These are phyloP conservation scores for Picea sitchensis DNA, from an alignment of 75 land plant genomes.

Conservation along the genomic window DNA sequence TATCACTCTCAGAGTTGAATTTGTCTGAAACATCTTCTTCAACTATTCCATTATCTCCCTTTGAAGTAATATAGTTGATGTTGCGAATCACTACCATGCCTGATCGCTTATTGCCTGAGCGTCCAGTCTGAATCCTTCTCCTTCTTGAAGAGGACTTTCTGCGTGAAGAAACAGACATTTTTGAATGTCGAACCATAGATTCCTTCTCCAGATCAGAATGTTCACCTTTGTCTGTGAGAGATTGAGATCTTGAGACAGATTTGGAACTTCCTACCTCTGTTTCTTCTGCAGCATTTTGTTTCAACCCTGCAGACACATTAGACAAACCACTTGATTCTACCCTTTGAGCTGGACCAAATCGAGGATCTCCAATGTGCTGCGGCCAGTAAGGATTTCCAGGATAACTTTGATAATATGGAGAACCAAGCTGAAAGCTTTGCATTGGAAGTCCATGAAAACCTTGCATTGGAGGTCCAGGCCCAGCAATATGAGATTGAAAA, in stretches of 20 bases:
- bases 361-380: conserved; percentile 18
- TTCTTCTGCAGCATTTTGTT: conserved; percentile 1
- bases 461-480: conserved; percentile 5
- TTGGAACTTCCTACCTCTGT: neutral
- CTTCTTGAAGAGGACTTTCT: conserved; percentile 29
- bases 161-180: neutral
- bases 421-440: conserved; percentile 29
- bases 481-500: conserved; percentile 36
- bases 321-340: conserved; percentile 23
- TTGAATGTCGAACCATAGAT: conserved; percentile 10
- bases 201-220: conserved; percentile 24
- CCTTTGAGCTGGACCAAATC: conserved; percentile 30
- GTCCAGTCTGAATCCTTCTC: conserved; percentile 74
- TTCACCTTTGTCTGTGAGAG: conserved; percentile 17
- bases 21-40: conserved; percentile 38
- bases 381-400: conserved; percentile 27
- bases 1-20: conserved; percentile 39
- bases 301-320: neutral
- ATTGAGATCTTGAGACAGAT: conserved; percentile 21
- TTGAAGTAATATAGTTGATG: conserved; percentile 78
- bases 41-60: conserved; percentile 22
- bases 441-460: conserved; percentile 24
- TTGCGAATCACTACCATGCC: conserved; percentile 80
- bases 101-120: conserved; percentile 54
- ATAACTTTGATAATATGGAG: conserved; percentile 61